A percentile compares a stretch with the other conserved stretches of the same genome.
Conservation (phyloP, 2,329 filamentous ascomycete genomes). For the Myriosclerotinia curreyana region DNA sequence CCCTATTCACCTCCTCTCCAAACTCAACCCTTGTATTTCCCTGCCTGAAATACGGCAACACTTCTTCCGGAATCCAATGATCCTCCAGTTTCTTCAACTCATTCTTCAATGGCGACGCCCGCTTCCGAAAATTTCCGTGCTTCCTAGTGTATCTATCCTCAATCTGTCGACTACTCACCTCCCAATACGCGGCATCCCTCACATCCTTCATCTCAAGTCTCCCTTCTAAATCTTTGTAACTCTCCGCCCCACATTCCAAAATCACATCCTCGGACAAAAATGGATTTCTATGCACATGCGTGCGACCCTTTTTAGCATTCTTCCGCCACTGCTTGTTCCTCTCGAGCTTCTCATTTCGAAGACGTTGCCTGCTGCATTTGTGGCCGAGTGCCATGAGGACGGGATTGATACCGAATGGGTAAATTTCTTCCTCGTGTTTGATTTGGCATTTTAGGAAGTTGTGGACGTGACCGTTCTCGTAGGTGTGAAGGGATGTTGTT, state of each 20-base stretch:
- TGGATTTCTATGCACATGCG: not conserved
- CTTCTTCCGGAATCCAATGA: not conserved
- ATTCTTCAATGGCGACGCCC: not conserved
- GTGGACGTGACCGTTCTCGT: not conserved
- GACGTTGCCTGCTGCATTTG: not conserved
- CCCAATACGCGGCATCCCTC: slow-evolving; percentile 6
- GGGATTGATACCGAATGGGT: not conserved
- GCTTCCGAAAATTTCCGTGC: not conserved
- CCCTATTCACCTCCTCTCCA: not conserved
- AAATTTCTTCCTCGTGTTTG: slow-evolving; percentile 3
- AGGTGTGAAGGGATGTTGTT: slow-evolving; percentile 7
- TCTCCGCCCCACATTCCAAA: not conserved
- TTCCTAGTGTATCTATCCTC: not conserved
- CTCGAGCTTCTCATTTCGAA: not conserved
- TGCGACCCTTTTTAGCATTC: not conserved
- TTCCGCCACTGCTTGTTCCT: not conserved
- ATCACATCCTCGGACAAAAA: not conserved
- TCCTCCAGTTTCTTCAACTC: not conserved
- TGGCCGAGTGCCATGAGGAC: not conserved
- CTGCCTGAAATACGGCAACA: not conserved
- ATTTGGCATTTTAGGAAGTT: not conserved
- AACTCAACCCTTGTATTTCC: no score
- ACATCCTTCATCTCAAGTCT: not conserved
- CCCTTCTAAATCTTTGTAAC: not conserved
- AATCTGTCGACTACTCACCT: not conserved